These are phyloP conservation scores for Incumbomyces lentus DNA, from an alignment of 2,329 filamentous ascomycete genomes.

Conservation along the genomic window DNA sequence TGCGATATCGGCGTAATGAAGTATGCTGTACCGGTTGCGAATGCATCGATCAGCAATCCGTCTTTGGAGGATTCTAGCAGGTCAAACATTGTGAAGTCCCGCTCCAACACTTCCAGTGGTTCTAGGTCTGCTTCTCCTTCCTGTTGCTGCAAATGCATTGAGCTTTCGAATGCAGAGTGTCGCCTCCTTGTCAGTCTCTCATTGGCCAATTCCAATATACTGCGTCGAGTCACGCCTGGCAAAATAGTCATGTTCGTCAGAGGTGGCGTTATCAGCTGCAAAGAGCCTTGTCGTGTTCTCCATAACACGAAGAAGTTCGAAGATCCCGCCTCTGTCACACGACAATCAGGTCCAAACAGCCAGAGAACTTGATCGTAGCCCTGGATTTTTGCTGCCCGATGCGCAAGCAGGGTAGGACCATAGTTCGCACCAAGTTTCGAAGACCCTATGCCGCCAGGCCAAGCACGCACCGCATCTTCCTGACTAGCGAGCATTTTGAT, in stretches of 20 bases:
- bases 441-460: slow-evolving; percentile 86
- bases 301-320: slow-evolving; percentile 1
- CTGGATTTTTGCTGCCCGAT: slow-evolving; percentile 57
- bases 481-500: slow-evolving; percentile 52
- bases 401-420: slow-evolving; percentile 70
- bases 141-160: background rate
- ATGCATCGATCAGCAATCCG: slow-evolving; percentile 70
- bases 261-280: background rate
- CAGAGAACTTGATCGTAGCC: slow-evolving; percentile 91
- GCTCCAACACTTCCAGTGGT: slow-evolving; percentile 74
- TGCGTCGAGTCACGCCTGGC: background rate
- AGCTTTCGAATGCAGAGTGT: too few species aligned
- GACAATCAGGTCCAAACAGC: slow-evolving; percentile 82
- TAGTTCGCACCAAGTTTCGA: slow-evolving; percentile 94
- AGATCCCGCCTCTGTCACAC: slow-evolving; percentile 65
- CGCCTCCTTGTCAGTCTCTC: too few species aligned
- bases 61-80: slow-evolving; percentile 61
- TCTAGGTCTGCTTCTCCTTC: slow-evolving; percentile 35
- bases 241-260: background rate
- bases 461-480: slow-evolving; percentile 77
- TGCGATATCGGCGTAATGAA: slow-evolving; percentile 17
- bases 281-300: background rate
- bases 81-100: slow-evolving; percentile 72
- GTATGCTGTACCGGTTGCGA: slow-evolving; percentile 70
- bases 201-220: background rate